phyloP scores from a whole-genome alignment of 1,284 basidiomycete species.

The Heliocybe sulcata region DNA sequence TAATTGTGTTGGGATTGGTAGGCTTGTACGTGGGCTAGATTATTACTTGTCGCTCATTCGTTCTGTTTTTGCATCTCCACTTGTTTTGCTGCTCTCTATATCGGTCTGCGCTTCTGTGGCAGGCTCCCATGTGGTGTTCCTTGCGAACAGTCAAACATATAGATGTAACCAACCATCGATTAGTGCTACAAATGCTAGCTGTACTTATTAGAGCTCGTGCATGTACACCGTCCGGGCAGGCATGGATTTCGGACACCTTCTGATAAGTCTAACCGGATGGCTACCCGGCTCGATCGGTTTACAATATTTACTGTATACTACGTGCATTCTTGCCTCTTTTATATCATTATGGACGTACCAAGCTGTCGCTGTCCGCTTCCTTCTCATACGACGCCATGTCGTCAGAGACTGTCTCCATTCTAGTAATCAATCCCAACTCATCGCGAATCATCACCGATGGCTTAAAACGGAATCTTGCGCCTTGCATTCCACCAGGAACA shows the following conservation, averaged over 20 bases:
- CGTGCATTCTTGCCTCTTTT: too few relatives aligned
- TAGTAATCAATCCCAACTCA: constrained; percentile 30
- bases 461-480: constrained; percentile 15
- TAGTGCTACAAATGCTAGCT: too few relatives aligned
- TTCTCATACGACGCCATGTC: not conserved
- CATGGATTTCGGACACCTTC: too few relatives aligned
- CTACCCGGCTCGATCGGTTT: too few relatives aligned
- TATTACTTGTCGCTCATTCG: not conserved
- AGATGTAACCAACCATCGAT: too few relatives aligned
- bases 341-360: too few relatives aligned
- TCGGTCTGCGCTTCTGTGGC: not conserved
- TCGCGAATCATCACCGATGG: constrained; percentile 24
- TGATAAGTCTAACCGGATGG: too few relatives aligned
- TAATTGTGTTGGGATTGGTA: not conserved
- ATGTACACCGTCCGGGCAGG: too few relatives aligned
- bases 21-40: not conserved
- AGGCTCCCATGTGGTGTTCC: not conserved
- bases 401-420: constrained; percentile 1
- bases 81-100: not conserved
- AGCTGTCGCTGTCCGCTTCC: not conserved
- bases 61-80: not conserved
- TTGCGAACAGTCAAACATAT: not conserved
- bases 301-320: too few relatives aligned
- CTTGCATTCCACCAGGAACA: constrained; percentile 7
- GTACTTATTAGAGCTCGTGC: too few relatives aligned